A percentile compares a stretch with the other conserved stretches of the same genome.
phyloP scores from a whole-genome alignment of 306 rosid species.

The Cicer cuneatum region DNA sequence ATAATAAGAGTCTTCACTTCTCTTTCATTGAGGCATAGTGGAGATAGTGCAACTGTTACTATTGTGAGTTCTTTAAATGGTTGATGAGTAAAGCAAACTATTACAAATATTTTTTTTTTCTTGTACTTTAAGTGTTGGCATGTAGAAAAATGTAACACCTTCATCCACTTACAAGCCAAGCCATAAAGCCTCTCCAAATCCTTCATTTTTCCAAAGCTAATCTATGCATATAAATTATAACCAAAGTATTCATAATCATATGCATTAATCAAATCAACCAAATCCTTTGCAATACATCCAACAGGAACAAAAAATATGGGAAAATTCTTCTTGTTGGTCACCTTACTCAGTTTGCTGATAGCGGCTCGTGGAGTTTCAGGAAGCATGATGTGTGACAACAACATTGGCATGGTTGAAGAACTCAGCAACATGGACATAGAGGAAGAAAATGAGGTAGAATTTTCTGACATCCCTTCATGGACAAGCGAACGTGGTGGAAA shows the following conservation, averaged over 20 bases:
- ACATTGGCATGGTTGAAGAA: constrained; percentile 59
- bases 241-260: constrained; percentile 63
- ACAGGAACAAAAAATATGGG: constrained; percentile 58
- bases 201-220: constrained; percentile 66
- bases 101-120: constrained; percentile 54
- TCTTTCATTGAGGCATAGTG: constrained; percentile 48
- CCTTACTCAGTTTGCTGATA: constrained; percentile 61
- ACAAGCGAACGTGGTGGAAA: constrained; percentile 79
- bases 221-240: constrained; percentile 73
- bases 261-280: constrained; percentile 66
- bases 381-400: constrained; percentile 50
- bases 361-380: constrained; percentile 69
- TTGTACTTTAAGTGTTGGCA: constrained; percentile 94
- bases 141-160: constrained; percentile 76
- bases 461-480: constrained; percentile 71
- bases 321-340: constrained; percentile 56
- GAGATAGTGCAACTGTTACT: constrained; percentile 49
- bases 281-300: constrained; percentile 48
- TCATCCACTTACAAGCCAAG: constrained; percentile 99
- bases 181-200: constrained; percentile 68
- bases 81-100: constrained; percentile 95
- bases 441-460: constrained; percentile 61
- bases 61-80: constrained; percentile 61
- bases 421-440: constrained; percentile 61
- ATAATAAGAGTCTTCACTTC: constrained; percentile 47